Conservation (phyloP, 495 filamentous ascomycete species). For the Trichodelitschia bisporula region DNA sequence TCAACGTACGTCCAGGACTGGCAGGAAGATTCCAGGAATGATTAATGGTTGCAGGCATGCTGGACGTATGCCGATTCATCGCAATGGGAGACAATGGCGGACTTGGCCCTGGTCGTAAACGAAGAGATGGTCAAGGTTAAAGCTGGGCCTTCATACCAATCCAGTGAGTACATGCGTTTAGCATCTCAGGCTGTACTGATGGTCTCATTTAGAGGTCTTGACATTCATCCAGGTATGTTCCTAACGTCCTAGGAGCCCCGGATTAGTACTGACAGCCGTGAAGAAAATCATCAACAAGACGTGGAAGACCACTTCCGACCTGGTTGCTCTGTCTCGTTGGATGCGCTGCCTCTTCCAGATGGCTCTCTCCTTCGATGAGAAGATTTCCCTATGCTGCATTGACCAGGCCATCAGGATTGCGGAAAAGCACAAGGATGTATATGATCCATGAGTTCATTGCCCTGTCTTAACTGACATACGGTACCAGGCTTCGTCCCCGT, state of each 20-base stretch:
- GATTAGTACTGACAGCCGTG: too few species aligned
- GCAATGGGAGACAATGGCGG: slow-evolving; percentile 14
- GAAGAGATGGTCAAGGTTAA: slow-evolving; percentile 3
- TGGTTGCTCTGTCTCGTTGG: too few species aligned
- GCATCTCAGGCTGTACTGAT: too few species aligned
- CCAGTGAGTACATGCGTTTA: too few species aligned
- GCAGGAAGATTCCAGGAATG: slow-evolving; percentile 3
- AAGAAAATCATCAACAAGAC: too few species aligned
- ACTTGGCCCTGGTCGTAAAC: slow-evolving; percentile 14
- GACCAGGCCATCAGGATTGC: slow-evolving; percentile 15
- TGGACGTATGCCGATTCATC: slow-evolving; percentile 8
- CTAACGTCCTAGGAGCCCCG: too few species aligned
- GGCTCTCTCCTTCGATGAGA: slow-evolving; percentile 21
- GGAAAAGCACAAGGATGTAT: slow-evolving; percentile 6
- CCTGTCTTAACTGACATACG: not conserved
- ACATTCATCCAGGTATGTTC: too few species aligned
- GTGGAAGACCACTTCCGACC: too few species aligned
- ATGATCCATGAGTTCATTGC: too few species aligned
- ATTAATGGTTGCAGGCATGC: slow-evolving; percentile 4
- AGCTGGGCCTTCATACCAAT: slow-evolving; percentile 4
- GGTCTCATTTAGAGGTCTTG: too few species aligned
- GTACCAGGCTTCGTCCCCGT: slow-evolving; percentile 12
- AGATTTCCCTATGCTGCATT: slow-evolving; percentile 12
- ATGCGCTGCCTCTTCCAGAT: slow-evolving; percentile 47
- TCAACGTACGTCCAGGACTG: slow-evolving; percentile 20